phyloP scores from a whole-genome alignment of 805 yeast species.

The Kurtzmaniella cleridarum region DNA sequence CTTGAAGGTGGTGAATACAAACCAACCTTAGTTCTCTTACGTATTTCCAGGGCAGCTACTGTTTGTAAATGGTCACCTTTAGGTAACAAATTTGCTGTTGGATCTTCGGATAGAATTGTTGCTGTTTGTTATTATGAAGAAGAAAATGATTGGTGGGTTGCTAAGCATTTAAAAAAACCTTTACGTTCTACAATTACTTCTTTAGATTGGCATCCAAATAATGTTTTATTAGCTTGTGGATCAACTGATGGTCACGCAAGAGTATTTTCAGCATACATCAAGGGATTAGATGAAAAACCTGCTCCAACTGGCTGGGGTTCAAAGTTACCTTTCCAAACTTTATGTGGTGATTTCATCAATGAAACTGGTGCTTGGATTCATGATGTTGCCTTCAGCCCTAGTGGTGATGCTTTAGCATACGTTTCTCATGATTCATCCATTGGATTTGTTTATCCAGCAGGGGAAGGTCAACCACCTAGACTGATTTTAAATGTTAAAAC shows the following conservation, averaged over 20 bases:
- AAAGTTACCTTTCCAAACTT: conserved; percentile 87
- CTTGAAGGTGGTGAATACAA: conserved; percentile 56
- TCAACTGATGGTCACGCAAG: conserved; percentile 91
- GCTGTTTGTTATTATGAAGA: conserved; percentile 95
- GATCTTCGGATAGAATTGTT: conserved; percentile 88
- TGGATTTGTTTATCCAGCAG: conserved; percentile 72
- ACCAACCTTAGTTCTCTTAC: conserved; percentile 86
- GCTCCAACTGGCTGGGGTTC: conserved; percentile 87
- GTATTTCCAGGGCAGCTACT: conserved; percentile 95
- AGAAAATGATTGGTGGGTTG: conserved; percentile 99
- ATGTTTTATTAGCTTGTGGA: conserved; percentile 81
- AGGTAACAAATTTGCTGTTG: conserved; percentile 95
- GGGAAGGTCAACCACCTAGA: conserved; percentile 57
- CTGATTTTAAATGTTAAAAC: conserved; percentile 57
- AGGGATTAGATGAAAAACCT: conserved; percentile 83
- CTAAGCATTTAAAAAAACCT: conserved; percentile 96
- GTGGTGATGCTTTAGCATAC: conserved; percentile 72
- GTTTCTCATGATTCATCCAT: conserved; percentile 86
- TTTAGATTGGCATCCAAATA: conserved; percentile 91
- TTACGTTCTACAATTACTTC: conserved; percentile 78
- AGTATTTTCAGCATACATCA: conserved; percentile 83
- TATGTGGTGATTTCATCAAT: conserved; percentile 71
- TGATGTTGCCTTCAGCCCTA: conserved; percentile 79
- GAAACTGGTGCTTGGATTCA: conserved; percentile 88
- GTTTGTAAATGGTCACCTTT: conserved; percentile 91